Base-by-base conservation (phyloP, 805 yeast genomes). In the Starmerella roubikii region DNA sequence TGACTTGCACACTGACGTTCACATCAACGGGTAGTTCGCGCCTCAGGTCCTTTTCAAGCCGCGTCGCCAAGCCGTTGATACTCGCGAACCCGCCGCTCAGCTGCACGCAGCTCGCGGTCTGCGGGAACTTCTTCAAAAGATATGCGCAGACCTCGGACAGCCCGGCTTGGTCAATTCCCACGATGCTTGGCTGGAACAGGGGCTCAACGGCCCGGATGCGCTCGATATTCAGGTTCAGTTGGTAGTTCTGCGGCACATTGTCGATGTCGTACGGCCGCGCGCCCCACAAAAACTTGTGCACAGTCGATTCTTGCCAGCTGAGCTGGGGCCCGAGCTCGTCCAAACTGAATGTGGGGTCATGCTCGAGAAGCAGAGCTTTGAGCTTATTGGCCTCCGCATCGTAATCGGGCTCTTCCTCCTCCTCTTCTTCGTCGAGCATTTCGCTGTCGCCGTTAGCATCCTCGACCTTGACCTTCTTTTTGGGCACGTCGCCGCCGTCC, bases 101-200 rank as follows among this genome's bases (percentile, higher is more conserved):
- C 54, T 84, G 79, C 1, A 88, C 65, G 55, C 85, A 82, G 7
- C 49, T 39, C 20, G 79, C 55, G 25, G 69, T 59, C 1, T 69
- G 61, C 22, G 72, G 73, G 37, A 30, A 41, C 31, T 31, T 34
- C 11, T 37, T 32, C 5, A 86, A 53, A 7, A 83, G 66, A 41
- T 76, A 79, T 47, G 76, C 78, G 39, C 76, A 67, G 30, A 85
- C 60, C 58, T 91, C 97, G 19, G 71, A 55, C n/a, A 91, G 67
- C 21, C 97, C 97, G 0, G 96, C 94, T 60, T 86, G 97, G 58
- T 91, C 98, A 18, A 85, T 65, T 18, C 98, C 98, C 0, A 93
- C 94, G 45, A 91, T 84, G 8, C 78, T 71, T 6, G 99, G 98
- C 56, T 88, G 91, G 59, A 91, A 85, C 34, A 85, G 55, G 2